Evolutionary conservation across 805 yeast species (phyloP).

Genomic region (Ogataea populi-albae): DNA sequence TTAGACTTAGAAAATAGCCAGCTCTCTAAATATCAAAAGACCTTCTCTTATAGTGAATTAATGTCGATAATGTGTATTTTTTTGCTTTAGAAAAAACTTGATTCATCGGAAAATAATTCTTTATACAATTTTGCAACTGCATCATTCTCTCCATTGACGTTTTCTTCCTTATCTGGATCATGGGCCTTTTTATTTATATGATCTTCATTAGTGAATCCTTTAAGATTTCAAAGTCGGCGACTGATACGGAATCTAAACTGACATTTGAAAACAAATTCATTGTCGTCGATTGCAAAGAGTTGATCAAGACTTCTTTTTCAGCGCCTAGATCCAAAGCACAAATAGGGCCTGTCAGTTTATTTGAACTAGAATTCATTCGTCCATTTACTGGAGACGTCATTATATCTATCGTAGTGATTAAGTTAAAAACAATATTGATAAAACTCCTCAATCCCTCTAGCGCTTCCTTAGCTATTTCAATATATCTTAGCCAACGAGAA

Average conservation of each 20-base stretch:
- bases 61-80: too few relatives aligned
- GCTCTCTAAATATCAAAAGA: too few relatives aligned
- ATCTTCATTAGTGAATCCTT: neutral
- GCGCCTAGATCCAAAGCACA: neutral
- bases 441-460: slow-evolving; percentile 3
- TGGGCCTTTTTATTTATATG: too few relatives aligned
- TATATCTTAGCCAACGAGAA: slow-evolving; percentile 1
- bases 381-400: too few relatives aligned
- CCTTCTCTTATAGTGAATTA: too few relatives aligned
- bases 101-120: slow-evolving; percentile 9
- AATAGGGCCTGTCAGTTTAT: neutral
- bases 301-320: neutral
- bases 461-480: slow-evolving; percentile 5
- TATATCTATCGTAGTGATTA: slow-evolving; percentile 7
- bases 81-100: slow-evolving; percentile 2
- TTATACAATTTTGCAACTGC: slow-evolving; percentile 8
- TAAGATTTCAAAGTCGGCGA: neutral
- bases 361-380: neutral
- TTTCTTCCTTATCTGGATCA: too few relatives aligned
- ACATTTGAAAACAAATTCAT: slow-evolving; percentile 9
- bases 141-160: slow-evolving; percentile 1
- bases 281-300: slow-evolving; percentile 6
- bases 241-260: neutral
- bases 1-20: neutral
- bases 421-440: slow-evolving; percentile 6